Evolutionary conservation across 1,284 basidiomycete species (phyloP), one percentile per base, ranked within the genome.

Genomic region (Pyrrhoderma noxium): DNA sequence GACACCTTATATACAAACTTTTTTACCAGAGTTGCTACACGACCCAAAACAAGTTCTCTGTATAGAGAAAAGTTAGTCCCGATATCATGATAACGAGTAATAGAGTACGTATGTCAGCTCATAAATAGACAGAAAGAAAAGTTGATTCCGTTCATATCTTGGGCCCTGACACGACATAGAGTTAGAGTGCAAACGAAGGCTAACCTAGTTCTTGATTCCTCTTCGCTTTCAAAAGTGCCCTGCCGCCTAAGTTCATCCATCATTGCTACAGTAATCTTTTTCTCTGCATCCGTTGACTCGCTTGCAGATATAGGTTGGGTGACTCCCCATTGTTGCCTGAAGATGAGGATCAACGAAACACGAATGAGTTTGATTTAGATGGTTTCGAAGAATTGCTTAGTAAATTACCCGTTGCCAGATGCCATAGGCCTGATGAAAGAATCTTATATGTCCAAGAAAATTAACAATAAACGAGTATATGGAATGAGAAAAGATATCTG

Each of bases 41-140:
- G 87, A 25, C 91, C 94, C 21, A 99, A 76, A 16, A 98, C 91
- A 56, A 89, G 80, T 73, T 99, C 95, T 71, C 94, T 98, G 34
- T 45, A 11, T 21, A 36, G 37, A 40, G 14, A 14, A 34, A 41
- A 21, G 45, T 31, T 25, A 55, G 42, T 19, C 38, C 16, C 8
- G 14, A 7, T 22, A 14, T 7, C 11, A 31, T 11, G 11, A 5
- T 31, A 31, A 5, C 5, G 11, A 31, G 27, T 11, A 11, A 31
- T 31, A 5, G 27, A 31, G 11, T 40, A 7, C 38, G 38, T 37
- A 37, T 37, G 16, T 16, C 11, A 37, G 35, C 11, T 37, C 11
- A 37, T 11, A 37, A 11, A 22, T 40, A n/a, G 5, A 40, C 5
- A 14, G 38, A 18, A 22, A 40, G 38, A n/a, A 18, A 22, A 40